These are phyloP conservation scores for Aspergillus funiculosus DNA, from an alignment of 495 filamentous ascomycete genomes.

Conservation along the genomic window DNA sequence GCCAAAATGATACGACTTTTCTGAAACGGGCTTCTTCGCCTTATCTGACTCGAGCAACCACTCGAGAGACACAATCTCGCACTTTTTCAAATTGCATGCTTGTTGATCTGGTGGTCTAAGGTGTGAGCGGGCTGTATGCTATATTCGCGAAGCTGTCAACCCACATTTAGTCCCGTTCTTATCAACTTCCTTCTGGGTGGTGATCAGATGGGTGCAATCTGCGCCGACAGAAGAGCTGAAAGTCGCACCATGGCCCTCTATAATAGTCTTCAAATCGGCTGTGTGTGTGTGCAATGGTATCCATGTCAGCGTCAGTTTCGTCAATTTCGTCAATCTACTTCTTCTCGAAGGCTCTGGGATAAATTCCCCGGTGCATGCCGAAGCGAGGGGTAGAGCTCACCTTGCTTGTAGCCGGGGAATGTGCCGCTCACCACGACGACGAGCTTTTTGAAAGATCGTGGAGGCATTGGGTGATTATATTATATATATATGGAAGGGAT, in stretches of 20 bases:
- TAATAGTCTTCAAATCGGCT: conserved; percentile 35
- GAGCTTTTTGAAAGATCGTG: conserved; percentile 35
- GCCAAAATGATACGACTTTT: conserved; percentile 34
- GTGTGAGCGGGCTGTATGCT: too few species aligned
- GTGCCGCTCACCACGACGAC: conserved; percentile 57
- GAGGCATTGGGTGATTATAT: conserved; percentile 22
- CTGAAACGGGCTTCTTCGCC: conserved; percentile 37
- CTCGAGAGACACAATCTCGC: conserved; percentile 54
- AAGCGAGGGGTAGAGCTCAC: conserved; percentile 27
- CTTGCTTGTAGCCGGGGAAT: conserved; percentile 51
- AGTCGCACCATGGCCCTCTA: conserved; percentile 46
- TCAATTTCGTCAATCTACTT: too few species aligned
- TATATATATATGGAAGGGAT: background rate
- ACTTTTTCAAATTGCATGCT: conserved; percentile 37
- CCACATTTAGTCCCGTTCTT: conserved; percentile 42
- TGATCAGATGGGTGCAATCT: conserved; percentile 56
- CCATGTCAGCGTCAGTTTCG: too few species aligned
- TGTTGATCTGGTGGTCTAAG: conserved; percentile 40
- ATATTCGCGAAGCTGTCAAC: conserved; percentile 4
- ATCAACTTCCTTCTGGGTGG: conserved; percentile 47
- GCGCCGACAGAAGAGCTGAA: conserved; percentile 41
- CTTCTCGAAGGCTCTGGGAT: background rate
- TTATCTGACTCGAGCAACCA: conserved; percentile 56
- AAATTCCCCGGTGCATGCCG: background rate
- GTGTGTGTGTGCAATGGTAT: background rate